Conservation (phyloP, 495 filamentous ascomycete species). For the Talaromyces proteolyticus region DNA sequence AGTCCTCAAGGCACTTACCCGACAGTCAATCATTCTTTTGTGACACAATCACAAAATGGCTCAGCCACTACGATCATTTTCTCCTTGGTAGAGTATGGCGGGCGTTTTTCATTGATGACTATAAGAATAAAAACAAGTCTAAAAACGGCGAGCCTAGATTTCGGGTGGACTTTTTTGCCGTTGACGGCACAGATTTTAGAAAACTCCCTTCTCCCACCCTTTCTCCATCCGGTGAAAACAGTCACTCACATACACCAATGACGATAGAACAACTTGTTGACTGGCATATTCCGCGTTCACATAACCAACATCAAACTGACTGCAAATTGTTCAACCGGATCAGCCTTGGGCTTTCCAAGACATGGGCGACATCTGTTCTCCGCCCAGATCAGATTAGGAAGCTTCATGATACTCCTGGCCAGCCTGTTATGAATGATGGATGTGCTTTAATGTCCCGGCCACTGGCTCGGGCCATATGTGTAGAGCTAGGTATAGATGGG, state of each 20-base stretch:
- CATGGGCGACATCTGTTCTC: constrained; percentile 41
- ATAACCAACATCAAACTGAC: constrained; percentile 36
- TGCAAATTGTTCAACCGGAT: constrained; percentile 50
- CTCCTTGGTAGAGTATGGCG: constrained; percentile 41
- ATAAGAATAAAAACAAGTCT: constrained; percentile 26
- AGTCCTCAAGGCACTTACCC: constrained; percentile 29
- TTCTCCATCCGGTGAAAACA: constrained; percentile 17
- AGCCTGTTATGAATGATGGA: constrained; percentile 73
- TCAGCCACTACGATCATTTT: constrained; percentile 31
- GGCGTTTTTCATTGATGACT: constrained; percentile 40
- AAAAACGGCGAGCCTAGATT: constrained; percentile 22
- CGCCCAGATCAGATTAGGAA: constrained; percentile 32
- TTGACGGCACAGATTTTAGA: constrained; percentile 37
- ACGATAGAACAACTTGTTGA: constrained; percentile 37
- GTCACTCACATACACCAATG: constrained; percentile 28
- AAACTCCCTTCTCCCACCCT: constrained; percentile 2
- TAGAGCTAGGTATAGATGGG: constrained; percentile 48
- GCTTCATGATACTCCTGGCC: constrained; percentile 19
- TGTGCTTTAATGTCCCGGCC: constrained; percentile 64
- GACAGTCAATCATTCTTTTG: constrained; percentile 19
- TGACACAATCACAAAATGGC: constrained; percentile 33
- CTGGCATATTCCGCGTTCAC: constrained; percentile 38
- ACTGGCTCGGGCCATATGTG: constrained; percentile 54
- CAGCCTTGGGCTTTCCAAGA: constrained; percentile 36
- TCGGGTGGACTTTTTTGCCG: constrained; percentile 48